Percentiles rank a stretch among this genome's conserved stretches.
These are phyloP conservation scores for Gautieria morchelliformis DNA, from an alignment of 768 basidiomycete genomes.

Conservation along the genomic window DNA sequence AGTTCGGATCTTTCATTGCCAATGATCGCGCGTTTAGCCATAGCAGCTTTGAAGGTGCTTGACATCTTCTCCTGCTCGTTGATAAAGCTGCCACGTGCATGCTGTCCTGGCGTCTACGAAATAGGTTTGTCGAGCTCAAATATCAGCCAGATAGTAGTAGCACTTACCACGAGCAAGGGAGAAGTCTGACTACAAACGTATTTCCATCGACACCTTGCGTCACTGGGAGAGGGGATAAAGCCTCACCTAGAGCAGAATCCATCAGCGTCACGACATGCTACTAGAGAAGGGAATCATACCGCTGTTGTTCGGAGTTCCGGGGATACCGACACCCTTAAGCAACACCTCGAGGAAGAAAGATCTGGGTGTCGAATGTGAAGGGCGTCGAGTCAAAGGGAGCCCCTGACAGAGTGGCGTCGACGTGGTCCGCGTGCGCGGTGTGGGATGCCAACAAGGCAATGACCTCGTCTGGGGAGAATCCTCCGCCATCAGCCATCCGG, in stretches of 20 bases:
- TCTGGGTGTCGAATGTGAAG: constrained; percentile 10
- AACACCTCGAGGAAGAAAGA: constrained; percentile 12
- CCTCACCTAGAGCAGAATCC: constrained; percentile 12
- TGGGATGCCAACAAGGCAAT: too few species aligned
- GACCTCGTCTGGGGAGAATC: too few species aligned
- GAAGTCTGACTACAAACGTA: too few species aligned
- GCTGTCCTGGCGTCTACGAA: too few species aligned
- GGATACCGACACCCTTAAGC: too few species aligned
- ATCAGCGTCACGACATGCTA: not conserved
- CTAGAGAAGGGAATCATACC: too few species aligned
- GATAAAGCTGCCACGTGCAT: constrained; percentile 9
- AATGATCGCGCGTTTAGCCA: constrained; percentile 34
- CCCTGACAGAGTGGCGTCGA: constrained; percentile 1
- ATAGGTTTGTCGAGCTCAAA: too few species aligned
- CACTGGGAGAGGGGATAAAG: constrained; percentile 15
- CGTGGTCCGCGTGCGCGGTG: constrained; percentile 11
- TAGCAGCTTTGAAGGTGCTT: constrained; percentile 28
- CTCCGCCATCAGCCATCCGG: constrained; percentile 11
- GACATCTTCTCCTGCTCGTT: constrained; percentile 25
- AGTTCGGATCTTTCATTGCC: constrained; percentile 29
- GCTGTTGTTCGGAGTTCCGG: not conserved
- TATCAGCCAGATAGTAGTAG: too few species aligned
- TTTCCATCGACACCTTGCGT: constrained; percentile 8
- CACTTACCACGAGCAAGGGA: too few species aligned
- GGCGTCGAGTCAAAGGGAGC: constrained; percentile 12